A percentile compares a stretch with the other conserved stretches of the same genome.
phyloP scores from a whole-genome alignment of 163 green algal genomes.

The Chlamydomonas reinhardtii region DNA sequence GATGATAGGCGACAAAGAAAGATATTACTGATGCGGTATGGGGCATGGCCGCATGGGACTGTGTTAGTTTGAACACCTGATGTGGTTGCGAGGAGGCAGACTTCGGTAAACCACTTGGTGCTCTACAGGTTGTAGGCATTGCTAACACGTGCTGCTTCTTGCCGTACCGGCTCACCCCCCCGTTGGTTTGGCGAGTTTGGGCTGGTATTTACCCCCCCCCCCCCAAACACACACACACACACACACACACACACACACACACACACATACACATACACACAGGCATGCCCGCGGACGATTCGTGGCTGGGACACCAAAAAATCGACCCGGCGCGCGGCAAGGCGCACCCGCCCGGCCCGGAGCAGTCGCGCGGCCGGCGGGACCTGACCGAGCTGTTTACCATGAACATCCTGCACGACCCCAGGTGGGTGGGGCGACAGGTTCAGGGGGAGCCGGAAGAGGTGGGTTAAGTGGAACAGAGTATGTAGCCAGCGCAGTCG shows the following conservation, averaged over 20 bases:
- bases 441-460: neutral
- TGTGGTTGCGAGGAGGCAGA: neutral
- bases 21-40: neutral
- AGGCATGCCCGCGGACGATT: constrained; percentile 58
- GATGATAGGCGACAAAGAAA: neutral
- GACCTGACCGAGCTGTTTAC: constrained; percentile 51
- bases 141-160: too few relatives aligned
- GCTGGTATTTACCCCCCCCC: too few relatives aligned
- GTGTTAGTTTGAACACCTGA: neutral
- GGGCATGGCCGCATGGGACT: neutral
- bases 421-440: neutral
- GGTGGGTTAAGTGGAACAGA: neutral
- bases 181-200: too few relatives aligned
- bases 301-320: constrained; percentile 61
- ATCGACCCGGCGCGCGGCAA: constrained; percentile 63
- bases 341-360: constrained; percentile 42
- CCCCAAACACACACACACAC: too few relatives aligned
- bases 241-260: too few relatives aligned
- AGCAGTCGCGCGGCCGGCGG: constrained; percentile 44
- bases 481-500: too few relatives aligned
- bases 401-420: constrained; percentile 48
- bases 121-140: too few relatives aligned
- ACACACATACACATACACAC: neutral
- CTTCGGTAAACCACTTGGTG: too few relatives aligned
- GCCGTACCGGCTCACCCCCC: too few relatives aligned